Evolutionary conservation across 2,329 filamentous ascomycete species (phyloP).

Genomic region (Blumeria graminis): DNA sequence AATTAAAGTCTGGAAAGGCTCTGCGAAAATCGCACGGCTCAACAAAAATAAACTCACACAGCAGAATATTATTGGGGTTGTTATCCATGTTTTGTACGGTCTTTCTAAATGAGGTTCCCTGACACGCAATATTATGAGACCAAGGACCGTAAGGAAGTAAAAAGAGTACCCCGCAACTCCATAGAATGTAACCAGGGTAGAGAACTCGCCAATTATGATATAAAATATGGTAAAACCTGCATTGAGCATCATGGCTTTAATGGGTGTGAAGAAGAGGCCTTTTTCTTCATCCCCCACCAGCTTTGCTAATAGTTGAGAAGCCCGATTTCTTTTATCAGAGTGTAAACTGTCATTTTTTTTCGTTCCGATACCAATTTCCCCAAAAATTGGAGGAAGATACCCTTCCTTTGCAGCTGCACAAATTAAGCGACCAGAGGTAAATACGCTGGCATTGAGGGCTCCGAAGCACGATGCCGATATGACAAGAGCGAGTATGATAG

Average conservation of each 20-base stretch:
- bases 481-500: conserved; percentile 64
- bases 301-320: conserved; percentile 32
- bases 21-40: conserved; percentile 67
- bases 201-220: conserved; percentile 70
- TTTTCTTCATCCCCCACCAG: conserved; percentile 52
- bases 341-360: conserved; percentile 17
- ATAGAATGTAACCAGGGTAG: conserved; percentile 85
- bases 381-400: conserved; percentile 67
- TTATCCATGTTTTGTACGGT: conserved; percentile 91
- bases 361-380: conserved; percentile 46
- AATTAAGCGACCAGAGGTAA: conserved; percentile 75
- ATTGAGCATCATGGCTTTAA: conserved; percentile 76
- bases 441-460: conserved; percentile 79
- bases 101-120: conserved; percentile 68
- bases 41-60: conserved; percentile 88
- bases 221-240: conserved; percentile 48
- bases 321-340: conserved; percentile 27
- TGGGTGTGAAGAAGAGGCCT: conserved; percentile 78
- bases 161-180: conserved; percentile 93
- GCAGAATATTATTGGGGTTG: conserved; percentile 92
- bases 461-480: conserved; percentile 86
- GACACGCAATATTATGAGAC: conserved; percentile 73
- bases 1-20: conserved; percentile 71
- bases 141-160: conserved; percentile 87
- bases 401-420: conserved; percentile 92